Percentiles rank a stretch among this genome's conserved stretches.
phyloP scores from a whole-genome alignment of 805 yeast genomes.

The Pichia cephalocereana region DNA sequence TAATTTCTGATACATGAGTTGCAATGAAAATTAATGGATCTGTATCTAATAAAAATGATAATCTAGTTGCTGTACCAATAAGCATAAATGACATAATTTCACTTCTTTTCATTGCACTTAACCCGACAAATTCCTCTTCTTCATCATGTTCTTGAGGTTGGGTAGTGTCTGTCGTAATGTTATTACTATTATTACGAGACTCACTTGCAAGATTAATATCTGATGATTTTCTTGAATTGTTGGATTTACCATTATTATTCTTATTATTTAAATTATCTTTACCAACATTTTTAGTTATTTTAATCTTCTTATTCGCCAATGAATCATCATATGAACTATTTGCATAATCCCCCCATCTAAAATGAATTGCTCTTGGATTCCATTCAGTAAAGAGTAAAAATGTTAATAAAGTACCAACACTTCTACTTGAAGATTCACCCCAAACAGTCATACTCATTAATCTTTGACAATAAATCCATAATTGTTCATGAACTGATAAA shows the following conservation, averaged over 20 bases:
- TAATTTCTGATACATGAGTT: constrained; percentile 75
- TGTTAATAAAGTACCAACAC: constrained; percentile 80
- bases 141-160: no score
- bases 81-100: constrained; percentile 93
- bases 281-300: constrained; percentile 8
- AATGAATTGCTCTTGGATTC: constrained; percentile 92
- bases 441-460: constrained; percentile 80
- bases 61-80: constrained; percentile 75
- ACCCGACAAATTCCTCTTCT: constrained; percentile 45
- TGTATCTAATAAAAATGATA: constrained; percentile 74
- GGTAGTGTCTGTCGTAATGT: no score
- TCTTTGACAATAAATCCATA: constrained; percentile 80
- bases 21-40: constrained; percentile 71
- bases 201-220: not conserved
- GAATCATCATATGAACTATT: constrained; percentile 42
- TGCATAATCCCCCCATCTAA: constrained; percentile 81
- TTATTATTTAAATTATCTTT: not conserved
- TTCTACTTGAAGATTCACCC: constrained; percentile 87
- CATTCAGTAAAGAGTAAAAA: constrained; percentile 84
- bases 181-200: no score
- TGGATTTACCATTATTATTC: not conserved
- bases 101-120: constrained; percentile 78
- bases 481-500: constrained; percentile 61
- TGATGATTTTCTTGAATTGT: no score
- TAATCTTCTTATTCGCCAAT: constrained; percentile 6